Evolutionary conservation across 169 alveolate species (phyloP).

Genomic region (Plasmodium cynomolgi): DNA sequence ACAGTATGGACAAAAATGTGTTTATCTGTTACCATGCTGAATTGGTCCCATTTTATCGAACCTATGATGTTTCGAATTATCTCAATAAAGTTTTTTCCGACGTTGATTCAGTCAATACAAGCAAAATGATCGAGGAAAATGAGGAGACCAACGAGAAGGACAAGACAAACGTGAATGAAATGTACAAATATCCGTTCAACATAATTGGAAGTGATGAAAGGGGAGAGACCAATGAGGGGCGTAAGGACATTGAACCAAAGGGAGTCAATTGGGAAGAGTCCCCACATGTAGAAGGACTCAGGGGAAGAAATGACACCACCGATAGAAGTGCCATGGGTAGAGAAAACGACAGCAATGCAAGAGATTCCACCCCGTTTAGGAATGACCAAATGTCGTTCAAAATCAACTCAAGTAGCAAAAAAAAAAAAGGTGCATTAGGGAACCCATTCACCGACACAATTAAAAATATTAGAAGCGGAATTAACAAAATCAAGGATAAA

Average conservation of each 20-base stretch:
- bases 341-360: not conserved
- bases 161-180: not conserved
- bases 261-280: not conserved
- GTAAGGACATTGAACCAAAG: not conserved
- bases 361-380: not conserved
- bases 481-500: not conserved
- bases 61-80: conserved; percentile 23
- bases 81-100: conserved; percentile 15
- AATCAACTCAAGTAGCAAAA: not conserved
- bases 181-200: conserved; percentile 35
- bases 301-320: not conserved
- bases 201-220: not conserved
- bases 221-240: not conserved
- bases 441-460: not conserved
- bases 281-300: not conserved
- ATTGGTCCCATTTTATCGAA: conserved; percentile 50
- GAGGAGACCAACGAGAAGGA: not conserved
- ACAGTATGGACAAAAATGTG: not conserved
- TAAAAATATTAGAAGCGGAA: conserved; percentile 5
- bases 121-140: not conserved
- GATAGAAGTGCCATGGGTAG: not conserved
- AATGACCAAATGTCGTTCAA: not conserved
- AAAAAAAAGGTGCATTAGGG: not conserved
- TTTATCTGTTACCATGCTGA: conserved; percentile 48
- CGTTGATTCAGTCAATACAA: not conserved